Evolutionary conservation across 129 eudicot genomes (phyloP).

Genomic region (Flaveria ramosissima): DNA sequence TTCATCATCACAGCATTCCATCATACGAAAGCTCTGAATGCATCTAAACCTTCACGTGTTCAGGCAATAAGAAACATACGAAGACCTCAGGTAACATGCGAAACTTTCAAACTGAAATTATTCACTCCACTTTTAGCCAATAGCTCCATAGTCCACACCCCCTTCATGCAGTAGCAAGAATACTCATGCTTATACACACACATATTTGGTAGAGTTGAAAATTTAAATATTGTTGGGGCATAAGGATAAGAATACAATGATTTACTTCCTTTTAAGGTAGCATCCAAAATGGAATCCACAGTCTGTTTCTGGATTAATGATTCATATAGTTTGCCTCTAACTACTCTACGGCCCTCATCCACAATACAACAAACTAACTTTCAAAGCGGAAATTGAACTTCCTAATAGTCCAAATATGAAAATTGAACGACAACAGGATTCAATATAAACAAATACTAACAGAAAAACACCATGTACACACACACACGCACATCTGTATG

Average conservation of each 20-base stretch:
- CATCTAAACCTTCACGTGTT: slow-evolving; percentile 3
- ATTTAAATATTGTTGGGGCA: not conserved
- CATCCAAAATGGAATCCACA: not conserved
- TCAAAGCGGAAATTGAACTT: not conserved
- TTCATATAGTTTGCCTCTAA: slow-evolving; percentile 16
- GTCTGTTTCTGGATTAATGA: not conserved
- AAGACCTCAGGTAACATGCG: not conserved
- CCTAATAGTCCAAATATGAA: not conserved
- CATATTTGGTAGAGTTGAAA: not conserved
- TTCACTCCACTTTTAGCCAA: slow-evolving; percentile 10
- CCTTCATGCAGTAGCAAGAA: slow-evolving; percentile 11
- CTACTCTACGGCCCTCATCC: not conserved
- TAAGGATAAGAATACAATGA: too few species aligned
- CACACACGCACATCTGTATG: not conserved
- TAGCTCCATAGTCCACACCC: not conserved
- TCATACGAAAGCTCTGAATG: not conserved
- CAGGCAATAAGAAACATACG: not conserved
- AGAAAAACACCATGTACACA: not conserved
- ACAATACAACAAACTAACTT: slow-evolving; percentile 3
- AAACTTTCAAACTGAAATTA: slow-evolving; percentile 2
- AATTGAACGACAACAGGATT: slow-evolving; percentile 17
- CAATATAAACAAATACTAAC: not conserved
- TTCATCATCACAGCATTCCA: not conserved
- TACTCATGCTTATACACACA: not conserved
- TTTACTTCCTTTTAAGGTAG: not conserved